phyloP scores from a whole-genome alignment of 2,329 filamentous ascomycete genomes.

The Alternaria alternata region DNA sequence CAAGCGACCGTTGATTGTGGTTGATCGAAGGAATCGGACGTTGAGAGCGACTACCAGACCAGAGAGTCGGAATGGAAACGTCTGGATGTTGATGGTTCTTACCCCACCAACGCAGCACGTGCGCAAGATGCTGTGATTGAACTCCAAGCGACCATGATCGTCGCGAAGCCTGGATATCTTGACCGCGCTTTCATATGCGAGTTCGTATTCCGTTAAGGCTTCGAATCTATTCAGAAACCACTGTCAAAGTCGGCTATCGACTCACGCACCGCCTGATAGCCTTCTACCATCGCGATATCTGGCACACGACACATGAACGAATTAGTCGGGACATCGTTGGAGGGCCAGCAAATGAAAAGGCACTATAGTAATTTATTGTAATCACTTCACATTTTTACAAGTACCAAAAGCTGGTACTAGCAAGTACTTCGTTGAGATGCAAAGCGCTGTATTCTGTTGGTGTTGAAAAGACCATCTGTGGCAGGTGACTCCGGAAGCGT shows the following conservation, averaged over 20 bases:
- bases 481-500: not conserved
- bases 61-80: slow-evolving; percentile 11
- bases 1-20: slow-evolving; percentile 34
- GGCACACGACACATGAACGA: slow-evolving; percentile 22
- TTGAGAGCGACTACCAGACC: not conserved
- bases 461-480: not conserved
- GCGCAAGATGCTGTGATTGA: not conserved
- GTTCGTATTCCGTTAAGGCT: not conserved
- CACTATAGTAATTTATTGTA: slow-evolving; percentile 22
- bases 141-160: not conserved
- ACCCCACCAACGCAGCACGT: not conserved
- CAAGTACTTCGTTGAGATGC: slow-evolving; percentile 6
- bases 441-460: not conserved
- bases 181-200: not conserved
- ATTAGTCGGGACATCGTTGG: slow-evolving; percentile 18
- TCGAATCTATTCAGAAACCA: not conserved
- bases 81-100: slow-evolving; percentile 9
- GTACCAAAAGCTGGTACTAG: slow-evolving; percentile 3
- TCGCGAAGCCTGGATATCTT: slow-evolving; percentile 3
- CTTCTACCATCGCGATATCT: slow-evolving; percentile 5
- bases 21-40: slow-evolving; percentile 6
- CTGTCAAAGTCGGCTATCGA: not conserved
- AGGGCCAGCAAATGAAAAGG: slow-evolving; percentile 18
- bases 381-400: slow-evolving; percentile 17
- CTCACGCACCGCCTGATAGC: slow-evolving; percentile 5